A percentile compares a stretch with the other conserved stretches of the same genome.
Conservation (phyloP, 2,329 filamentous ascomycete species). For the Lecanicillium sp. region DNA sequence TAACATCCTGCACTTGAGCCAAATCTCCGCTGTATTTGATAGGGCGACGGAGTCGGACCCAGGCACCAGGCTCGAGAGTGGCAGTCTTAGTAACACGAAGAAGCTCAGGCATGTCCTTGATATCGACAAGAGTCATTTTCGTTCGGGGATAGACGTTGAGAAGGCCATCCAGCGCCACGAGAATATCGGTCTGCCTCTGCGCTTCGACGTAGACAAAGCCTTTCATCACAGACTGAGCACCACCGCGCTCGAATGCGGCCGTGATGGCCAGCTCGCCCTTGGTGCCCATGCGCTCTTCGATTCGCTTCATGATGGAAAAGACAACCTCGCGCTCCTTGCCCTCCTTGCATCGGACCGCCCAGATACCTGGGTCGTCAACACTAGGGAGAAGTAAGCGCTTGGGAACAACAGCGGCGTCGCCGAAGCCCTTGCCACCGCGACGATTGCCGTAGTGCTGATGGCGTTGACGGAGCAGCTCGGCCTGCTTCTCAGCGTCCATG, state of each 20-base stretch:
- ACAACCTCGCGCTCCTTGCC: constrained; percentile 93
- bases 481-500: constrained; percentile 89
- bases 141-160: constrained; percentile 84
- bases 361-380: constrained; percentile 93
- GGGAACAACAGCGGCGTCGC: constrained; percentile 70
- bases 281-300: constrained; percentile 70
- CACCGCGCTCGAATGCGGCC: constrained; percentile 84
- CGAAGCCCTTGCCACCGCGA: constrained; percentile 54
- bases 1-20: constrained; percentile 85
- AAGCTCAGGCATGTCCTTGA: constrained; percentile 98
- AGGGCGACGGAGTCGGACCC: constrained; percentile 78
- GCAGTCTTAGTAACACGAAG: constrained; percentile 82
- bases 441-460: constrained; percentile 89
- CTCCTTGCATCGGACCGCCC: constrained; percentile 86
- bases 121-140: constrained; percentile 81
- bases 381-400: constrained; percentile 83
- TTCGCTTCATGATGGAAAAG: constrained; percentile 78
- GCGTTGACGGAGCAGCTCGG: constrained; percentile 75
- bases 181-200: constrained; percentile 75
- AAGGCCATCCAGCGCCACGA: constrained; percentile 74
- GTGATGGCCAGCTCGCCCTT: constrained; percentile 80
- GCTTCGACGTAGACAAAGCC: constrained; percentile 96
- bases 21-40: constrained; percentile 82
- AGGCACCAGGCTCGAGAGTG: constrained; percentile 76
- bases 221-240: constrained; percentile 71